These are phyloP conservation scores for Vitis riparia DNA, from an alignment of 164 flowering plant genomes.

Conservation along the genomic window DNA sequence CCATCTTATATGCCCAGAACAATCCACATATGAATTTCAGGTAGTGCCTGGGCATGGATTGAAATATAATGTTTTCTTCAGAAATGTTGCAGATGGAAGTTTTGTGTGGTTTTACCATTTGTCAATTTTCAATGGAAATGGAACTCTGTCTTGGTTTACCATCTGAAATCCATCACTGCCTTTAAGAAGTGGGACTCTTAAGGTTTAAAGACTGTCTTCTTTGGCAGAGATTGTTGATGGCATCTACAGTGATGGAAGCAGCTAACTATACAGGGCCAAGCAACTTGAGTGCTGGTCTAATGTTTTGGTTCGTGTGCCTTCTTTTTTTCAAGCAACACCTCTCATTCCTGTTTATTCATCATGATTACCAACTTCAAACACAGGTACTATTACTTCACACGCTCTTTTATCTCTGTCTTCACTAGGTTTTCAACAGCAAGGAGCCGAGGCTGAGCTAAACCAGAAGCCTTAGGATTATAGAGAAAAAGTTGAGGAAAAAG, in stretches of 20 bases:
- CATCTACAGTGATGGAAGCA: conserved; percentile 1
- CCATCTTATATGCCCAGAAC: conserved; percentile 44
- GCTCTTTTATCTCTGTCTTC: background rate
- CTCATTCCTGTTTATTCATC: conserved; percentile 5
- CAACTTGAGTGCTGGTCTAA: conserved; percentile 11
- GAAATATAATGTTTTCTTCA: conserved; percentile 1
- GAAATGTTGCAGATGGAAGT: background rate
- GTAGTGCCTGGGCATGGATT: conserved; percentile 3
- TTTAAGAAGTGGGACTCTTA: background rate
- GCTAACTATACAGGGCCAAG: background rate
- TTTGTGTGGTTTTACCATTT: background rate
- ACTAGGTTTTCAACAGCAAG: background rate
- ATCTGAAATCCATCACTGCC: background rate
- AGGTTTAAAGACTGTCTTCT: too few relatives aligned
- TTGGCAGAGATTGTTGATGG: background rate
- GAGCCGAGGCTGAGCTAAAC: background rate
- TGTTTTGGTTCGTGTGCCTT: conserved; percentile 10
- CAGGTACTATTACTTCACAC: conserved; percentile 3
- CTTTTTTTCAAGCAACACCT: conserved; percentile 3
- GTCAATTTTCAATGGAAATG: background rate
- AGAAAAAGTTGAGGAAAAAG: background rate
- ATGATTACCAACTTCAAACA: conserved; percentile 4
- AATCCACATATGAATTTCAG: conserved; percentile 30
- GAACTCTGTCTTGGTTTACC: background rate
- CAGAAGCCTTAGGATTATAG: conserved; percentile 1